Evolutionary conservation across 2,329 filamentous ascomycete species (phyloP).

Genomic region (Fusarium nygamai): DNA sequence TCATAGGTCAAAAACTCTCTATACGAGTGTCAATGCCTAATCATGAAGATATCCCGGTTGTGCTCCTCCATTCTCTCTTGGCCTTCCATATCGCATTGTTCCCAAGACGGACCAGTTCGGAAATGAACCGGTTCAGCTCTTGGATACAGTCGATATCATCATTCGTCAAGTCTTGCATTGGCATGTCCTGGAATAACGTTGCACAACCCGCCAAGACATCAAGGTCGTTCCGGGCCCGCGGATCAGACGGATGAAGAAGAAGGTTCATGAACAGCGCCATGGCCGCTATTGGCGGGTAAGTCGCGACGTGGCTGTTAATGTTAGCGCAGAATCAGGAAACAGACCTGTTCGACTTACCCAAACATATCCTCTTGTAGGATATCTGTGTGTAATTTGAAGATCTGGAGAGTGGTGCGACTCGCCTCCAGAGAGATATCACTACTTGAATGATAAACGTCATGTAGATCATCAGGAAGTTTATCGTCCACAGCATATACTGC

Average conservation of each 20-base stretch:
- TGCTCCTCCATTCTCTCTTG: background rate
- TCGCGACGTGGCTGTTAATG: background rate
- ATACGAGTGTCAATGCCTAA: background rate
- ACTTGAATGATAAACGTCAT: conserved; percentile 1
- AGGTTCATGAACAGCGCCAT: background rate
- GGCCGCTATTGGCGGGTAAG: background rate
- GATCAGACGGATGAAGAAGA: background rate
- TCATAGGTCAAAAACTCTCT: no score
- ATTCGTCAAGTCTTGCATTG: background rate
- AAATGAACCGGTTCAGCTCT: background rate
- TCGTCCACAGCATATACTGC: background rate
- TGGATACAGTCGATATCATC: background rate
- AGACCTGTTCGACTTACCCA: background rate
- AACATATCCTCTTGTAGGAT: background rate
- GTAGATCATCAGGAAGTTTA: background rate
- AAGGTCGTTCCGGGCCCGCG: background rate
- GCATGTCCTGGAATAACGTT: background rate
- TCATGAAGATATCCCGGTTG: background rate
- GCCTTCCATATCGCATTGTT: background rate
- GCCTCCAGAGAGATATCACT: background rate
- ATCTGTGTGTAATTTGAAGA: background rate
- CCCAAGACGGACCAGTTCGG: background rate
- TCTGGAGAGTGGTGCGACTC: background rate
- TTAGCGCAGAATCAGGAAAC: accelerated
- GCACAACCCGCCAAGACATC: background rate